Percentiles rank a stretch among this genome's conserved stretches.
phyloP scores from a whole-genome alignment of 257 asterid species.

The Rhazya stricta region DNA sequence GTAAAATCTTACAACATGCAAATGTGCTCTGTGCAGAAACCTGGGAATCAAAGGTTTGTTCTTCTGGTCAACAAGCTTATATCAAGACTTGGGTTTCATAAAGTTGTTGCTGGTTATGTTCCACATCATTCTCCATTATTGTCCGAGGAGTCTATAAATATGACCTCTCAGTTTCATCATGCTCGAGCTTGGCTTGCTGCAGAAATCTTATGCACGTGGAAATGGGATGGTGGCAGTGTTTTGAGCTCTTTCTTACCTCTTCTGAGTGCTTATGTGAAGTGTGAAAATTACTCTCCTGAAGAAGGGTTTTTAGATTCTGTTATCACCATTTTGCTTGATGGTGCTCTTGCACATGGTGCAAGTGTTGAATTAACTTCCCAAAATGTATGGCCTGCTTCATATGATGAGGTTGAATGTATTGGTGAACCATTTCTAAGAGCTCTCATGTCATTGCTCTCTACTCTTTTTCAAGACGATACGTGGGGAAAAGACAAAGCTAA shows the following conservation, averaged over 20 bases:
- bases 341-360: constrained; percentile 76
- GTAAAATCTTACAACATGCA: constrained; percentile 17
- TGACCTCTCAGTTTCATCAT: constrained; percentile 32
- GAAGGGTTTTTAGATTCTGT: constrained; percentile 56
- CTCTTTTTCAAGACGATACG: constrained; percentile 45
- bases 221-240: constrained; percentile 83
- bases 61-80: constrained; percentile 62
- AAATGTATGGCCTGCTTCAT: constrained; percentile 48
- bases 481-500: constrained; percentile 73
- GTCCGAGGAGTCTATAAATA: constrained; percentile 33
- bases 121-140: constrained; percentile 35
- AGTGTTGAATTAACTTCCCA: constrained; percentile 43
- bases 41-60: constrained; percentile 49
- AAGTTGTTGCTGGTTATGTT: constrained; percentile 55
- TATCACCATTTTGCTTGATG: constrained; percentile 68
- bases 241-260: constrained; percentile 61
- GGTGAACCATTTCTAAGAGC: constrained; percentile 86
- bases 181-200: constrained; percentile 99
- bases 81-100: constrained; percentile 60
- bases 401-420: constrained; percentile 53
- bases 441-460: constrained; percentile 46
- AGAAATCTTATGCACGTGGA: constrained; percentile 92
- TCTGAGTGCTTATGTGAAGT: constrained; percentile 44
- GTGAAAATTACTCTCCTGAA: constrained; percentile 28
- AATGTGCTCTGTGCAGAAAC: constrained; percentile 48